Percentiles rank a stretch among this genome's conserved stretches.
Conservation (phyloP, 2,329 filamentous ascomycete genomes). For the Ophiobolus disseminans region DNA sequence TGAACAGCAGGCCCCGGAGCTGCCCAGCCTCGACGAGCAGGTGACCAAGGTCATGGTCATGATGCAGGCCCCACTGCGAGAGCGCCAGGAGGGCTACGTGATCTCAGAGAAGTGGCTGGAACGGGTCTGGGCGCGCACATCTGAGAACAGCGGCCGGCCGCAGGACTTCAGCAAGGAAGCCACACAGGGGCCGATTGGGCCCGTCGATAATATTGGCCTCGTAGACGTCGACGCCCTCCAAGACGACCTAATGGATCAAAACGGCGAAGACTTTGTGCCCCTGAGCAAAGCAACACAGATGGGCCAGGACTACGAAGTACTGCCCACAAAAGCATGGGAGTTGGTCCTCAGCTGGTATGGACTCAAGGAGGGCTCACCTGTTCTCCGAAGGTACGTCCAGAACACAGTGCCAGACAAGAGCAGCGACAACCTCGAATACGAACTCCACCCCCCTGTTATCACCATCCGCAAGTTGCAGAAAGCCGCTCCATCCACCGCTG, state of each 20-base stretch:
- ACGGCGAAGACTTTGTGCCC: conserved; percentile 68
- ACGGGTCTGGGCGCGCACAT: conserved; percentile 44
- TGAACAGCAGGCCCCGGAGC: conserved; percentile 27
- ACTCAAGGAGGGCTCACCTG: conserved; percentile 69
- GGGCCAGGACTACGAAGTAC: conserved; percentile 75
- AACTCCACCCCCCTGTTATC: conserved; percentile 84
- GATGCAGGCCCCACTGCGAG: conserved; percentile 59
- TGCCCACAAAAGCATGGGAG: conserved; percentile 83
- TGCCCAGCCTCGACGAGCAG: conserved; percentile 66
- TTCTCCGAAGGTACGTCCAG: conserved; percentile 78
- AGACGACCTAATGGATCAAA: conserved; percentile 44
- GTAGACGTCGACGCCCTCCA: conserved; percentile 35
- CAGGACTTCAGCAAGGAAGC: conserved; percentile 66
- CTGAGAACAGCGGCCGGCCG: conserved; percentile 46
- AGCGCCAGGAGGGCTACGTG: conserved; percentile 77
- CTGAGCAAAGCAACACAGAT: conserved; percentile 71
- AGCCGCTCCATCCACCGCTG: conserved; percentile 65
- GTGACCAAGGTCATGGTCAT: conserved; percentile 74
- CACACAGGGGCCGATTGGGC: conserved; percentile 71
- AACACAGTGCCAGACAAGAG: conserved; percentile 70
- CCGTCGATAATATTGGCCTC: conserved; percentile 87
- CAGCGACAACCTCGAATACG: conserved; percentile 75
- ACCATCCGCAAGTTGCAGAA: conserved; percentile 80
- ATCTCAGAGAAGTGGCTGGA: conserved; percentile 82
- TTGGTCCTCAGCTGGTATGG: conserved; percentile 84